Base-by-base conservation (phyloP, 495 filamentous ascomycete species). In the Lichina pygmaea region DNA sequence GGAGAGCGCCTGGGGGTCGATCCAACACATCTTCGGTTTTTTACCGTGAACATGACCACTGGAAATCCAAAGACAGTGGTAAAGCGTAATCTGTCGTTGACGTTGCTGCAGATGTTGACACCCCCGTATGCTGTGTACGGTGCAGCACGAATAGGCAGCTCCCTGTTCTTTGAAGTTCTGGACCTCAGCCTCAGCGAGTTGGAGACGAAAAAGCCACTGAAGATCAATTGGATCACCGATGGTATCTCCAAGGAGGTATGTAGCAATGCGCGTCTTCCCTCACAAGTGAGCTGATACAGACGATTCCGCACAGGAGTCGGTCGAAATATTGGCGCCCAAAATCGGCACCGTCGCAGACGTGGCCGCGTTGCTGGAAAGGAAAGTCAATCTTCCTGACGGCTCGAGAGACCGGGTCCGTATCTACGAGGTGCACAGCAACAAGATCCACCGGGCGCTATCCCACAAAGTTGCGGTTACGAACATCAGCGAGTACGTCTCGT, bases 141-240 rank as follows among this genome's bases (percentile, higher is more conserved):
- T 45, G 78, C 68, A 11, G 10, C 48, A 70, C 66, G 53, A 75
- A 73, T 54, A 80, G 82, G 52, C 67, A 84, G 94, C 58, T 70
- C 74, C 8, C 61, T 99, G 32, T 93, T 73, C 57, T 95, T 83
- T 50, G 89, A 99, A 57, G 68, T 93, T 12, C 62, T 99, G 32
- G 89, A 99, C 42, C 84, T 92, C 62, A 92, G 81, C 48, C 62
- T 99, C 42, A 83, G 78, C 43, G 91, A 99, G 55, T 66, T 84
- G 34, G 91, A 99, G 52, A 86, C 77, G 32, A 86, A 89, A 62
- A 93, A 86, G 58, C 67, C 57, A 46, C 58, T 93, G 50, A 84
- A 79, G 55, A 60, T 99, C 38, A 78, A 67, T 7, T 82, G 77
- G 72, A 65, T 99, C 37, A 77, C 75, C 24, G 91, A 99, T 47